Percentiles rank a stretch among this genome's conserved stretches.
phyloP scores from a whole-genome alignment of 257 asterid genomes.

The Nicotiana sylvestris region DNA sequence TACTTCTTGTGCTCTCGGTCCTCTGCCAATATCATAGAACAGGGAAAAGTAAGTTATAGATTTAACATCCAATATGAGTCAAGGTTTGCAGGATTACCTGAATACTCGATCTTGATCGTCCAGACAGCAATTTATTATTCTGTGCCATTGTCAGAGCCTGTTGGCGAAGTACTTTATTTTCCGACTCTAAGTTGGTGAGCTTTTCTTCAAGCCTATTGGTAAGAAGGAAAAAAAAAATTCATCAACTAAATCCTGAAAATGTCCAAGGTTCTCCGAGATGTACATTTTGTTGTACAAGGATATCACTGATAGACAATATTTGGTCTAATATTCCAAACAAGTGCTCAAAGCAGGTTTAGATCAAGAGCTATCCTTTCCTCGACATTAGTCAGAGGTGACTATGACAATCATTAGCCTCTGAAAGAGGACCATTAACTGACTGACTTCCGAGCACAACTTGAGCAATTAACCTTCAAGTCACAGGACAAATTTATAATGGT shows the following conservation, averaged over 20 bases:
- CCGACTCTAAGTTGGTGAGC: slow-evolving; percentile 84
- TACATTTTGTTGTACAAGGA: background rate
- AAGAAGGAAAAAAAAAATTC: slow-evolving; percentile 22
- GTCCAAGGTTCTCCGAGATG: background rate
- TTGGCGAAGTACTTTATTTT: slow-evolving; percentile 66
- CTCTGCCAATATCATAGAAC: slow-evolving; percentile 49
- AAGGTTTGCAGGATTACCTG: slow-evolving; percentile 72
- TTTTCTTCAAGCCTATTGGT: slow-evolving; percentile 77
- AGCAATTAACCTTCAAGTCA: background rate
- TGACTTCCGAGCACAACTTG: background rate
- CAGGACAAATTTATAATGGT: background rate
- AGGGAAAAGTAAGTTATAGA: slow-evolving; percentile 51
- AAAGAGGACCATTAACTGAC: background rate
- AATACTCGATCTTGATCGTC: slow-evolving; percentile 84
- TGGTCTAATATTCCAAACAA: background rate
- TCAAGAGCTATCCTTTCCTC: background rate
- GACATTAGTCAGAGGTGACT: background rate
- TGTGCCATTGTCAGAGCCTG: slow-evolving; percentile 97
- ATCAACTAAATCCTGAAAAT: background rate
- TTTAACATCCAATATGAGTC: slow-evolving; percentile 12
- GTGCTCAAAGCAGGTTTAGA: background rate
- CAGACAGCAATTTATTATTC: slow-evolving; percentile 59
- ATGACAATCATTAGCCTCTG: background rate
- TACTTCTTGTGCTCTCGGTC: slow-evolving; percentile 55
- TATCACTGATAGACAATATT: background rate